Evolutionary conservation across 2,329 filamentous ascomycete species (phyloP), one percentile per base, ranked within the genome.

Genomic region (Pyricularia sp.): DNA sequence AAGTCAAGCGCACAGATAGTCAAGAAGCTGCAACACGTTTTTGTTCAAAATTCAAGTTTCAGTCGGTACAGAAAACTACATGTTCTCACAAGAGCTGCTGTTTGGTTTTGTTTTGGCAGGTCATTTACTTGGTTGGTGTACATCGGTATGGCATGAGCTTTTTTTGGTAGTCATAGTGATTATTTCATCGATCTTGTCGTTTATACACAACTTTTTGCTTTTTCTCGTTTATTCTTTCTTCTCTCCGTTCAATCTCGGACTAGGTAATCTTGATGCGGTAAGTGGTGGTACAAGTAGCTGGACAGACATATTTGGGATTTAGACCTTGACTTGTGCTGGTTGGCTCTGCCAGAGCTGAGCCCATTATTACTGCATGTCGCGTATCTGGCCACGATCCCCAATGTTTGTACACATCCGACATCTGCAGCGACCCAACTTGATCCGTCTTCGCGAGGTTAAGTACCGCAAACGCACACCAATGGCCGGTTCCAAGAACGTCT

Each of bases 181-280:
- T 55, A n/a, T 55, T 55, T 55, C 20, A 7, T 55, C 20, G 17
- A 55, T 55, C 42, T n/a, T 55, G 42, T 42, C 33, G 33, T 55
- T 55, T n/a, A 55, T n/a, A 20, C 42, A 14, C 64, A 25, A 66
- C 31, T 59, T 69, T 68, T n/a, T 69, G 61, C 7, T 66, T 10
- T 61, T 30, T 26, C 30, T 3, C 14, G 3, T 42, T 12, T 14
- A 17, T 68, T 66, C 25, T 25, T 5, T 14, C 58, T 9, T 25
- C 25, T 30, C 10, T 63, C 30, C 28, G 26, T 67, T n/a, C 28
- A 17, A 61, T 31, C n/a, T 23, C 25, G 26, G 42, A 1, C 20
- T n/a, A 33, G 31, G 31, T 12, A n/a, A 55, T 50, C 1, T 50
- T 50, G 14, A 4, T 50, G 20, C 14, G 9, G 36, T 5, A 50